Percentiles rank a stretch among this genome's conserved stretches.
Evolutionary conservation across 2,329 filamentous ascomycete genomes (phyloP).

Genomic region (Sclerotinia trifoliorum): DNA sequence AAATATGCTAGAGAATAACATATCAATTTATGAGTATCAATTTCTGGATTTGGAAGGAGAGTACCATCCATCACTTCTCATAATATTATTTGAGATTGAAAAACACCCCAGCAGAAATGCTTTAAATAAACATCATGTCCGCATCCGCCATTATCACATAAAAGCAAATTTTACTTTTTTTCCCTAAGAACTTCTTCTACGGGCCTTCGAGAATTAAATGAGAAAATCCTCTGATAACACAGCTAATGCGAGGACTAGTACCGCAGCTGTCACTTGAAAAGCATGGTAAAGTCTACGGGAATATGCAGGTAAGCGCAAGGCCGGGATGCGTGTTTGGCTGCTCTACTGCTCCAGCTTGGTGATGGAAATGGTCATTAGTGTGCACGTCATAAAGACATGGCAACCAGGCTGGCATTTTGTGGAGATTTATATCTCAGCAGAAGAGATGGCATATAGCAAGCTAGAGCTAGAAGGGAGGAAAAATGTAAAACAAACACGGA

Average conservation of each 20-base stretch:
- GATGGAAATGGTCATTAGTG: slow-evolving; percentile 21
- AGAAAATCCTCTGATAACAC: slow-evolving; percentile 34
- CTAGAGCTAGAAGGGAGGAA: slow-evolving; percentile 4
- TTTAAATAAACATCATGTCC: slow-evolving; percentile 31
- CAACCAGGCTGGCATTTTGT: slow-evolving; percentile 11
- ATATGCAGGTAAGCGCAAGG: slow-evolving; percentile 37
- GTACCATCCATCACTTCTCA: slow-evolving; percentile 19
- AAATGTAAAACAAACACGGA: slow-evolving; percentile 14
- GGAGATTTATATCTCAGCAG: slow-evolving; percentile 14
- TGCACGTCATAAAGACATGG: slow-evolving; percentile 25
- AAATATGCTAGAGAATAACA: slow-evolving; percentile 7
- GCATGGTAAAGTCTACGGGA: slow-evolving; percentile 31
- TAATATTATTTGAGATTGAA: slow-evolving; percentile 8
- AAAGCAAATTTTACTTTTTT: slow-evolving; percentile 27
- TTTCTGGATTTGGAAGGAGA: slow-evolving; percentile 23
- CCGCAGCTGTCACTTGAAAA: slow-evolving; percentile 45
- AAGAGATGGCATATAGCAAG: slow-evolving; percentile 21
- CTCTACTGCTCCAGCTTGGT: slow-evolving; percentile 25
- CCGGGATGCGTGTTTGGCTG: slow-evolving; percentile 26
- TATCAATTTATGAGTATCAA: slow-evolving; percentile 7
- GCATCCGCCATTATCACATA: slow-evolving; percentile 35
- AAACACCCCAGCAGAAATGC: not conserved
- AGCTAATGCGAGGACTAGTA: slow-evolving; percentile 40
- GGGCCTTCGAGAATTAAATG: slow-evolving; percentile 45
- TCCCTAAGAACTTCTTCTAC: slow-evolving; percentile 39